Base-by-base conservation (phyloP, 2,329 filamentous ascomycete species). In the Claviceps sp. region DNA sequence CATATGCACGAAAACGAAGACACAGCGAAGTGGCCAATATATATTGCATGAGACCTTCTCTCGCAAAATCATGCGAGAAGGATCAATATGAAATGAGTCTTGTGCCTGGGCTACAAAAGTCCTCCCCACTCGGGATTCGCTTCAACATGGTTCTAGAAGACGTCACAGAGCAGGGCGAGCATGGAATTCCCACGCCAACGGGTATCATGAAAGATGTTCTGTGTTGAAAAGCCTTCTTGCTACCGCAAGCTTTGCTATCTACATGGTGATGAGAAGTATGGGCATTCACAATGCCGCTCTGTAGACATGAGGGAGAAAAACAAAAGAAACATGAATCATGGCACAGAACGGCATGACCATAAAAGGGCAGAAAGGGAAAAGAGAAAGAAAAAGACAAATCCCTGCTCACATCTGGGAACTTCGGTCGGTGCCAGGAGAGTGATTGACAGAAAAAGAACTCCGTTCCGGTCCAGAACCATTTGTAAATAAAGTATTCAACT, bases 381-480 rank as follows among this genome's bases (percentile, higher is more conserved):
- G 43, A 26, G 11, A n/a, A 49, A 44, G 17, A 37, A 22, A 29
- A 17, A 23, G 7, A 29, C 14, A 42, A 40, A 38, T 51, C 45
- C 45, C 40, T 49, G 29, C 39, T 42, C 14, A 22, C 7, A 29
- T 40, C 14, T 8, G n/a, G 23, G 44, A 47, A 36, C 13, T 39
- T 34, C 14, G 22, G 39, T 38, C 17, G 20, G 14, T 47, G 17
- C 26, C 34, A 45, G 29, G n/a, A 51, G 20, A 43, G 43, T 29
- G 20, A 22, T 43, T 26, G 14, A 47, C 37, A 53, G 14, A 39
- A 22, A 51, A 47, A 49, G 58, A 68, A 68, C 63, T 63, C 64
- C 65, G 50, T 54, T 53, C 63, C 58, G 59, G 50, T 54, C 52
- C 63, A 58, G 59, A 57, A 59, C 62, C 56, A 56, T 38, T 59